Evolutionary conservation across 805 yeast species (phyloP).

Genomic region (Metschnikowia amazonensis): DNA sequence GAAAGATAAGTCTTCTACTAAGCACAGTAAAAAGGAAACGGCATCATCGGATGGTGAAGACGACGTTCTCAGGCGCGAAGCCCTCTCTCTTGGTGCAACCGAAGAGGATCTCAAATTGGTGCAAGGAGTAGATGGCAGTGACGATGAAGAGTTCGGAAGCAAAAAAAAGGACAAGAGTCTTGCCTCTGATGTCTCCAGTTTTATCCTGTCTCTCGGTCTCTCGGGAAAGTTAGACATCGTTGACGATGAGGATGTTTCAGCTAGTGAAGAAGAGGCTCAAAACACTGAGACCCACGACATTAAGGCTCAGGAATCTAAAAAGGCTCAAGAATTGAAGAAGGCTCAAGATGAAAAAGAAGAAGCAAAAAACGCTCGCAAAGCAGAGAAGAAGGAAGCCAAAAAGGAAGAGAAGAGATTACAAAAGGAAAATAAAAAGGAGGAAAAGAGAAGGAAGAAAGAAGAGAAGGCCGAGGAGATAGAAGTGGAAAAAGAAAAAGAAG

Average conservation of each 20-base stretch:
- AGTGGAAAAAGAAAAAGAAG: slow-evolving; percentile 21
- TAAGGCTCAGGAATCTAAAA: not conserved
- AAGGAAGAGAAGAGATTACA: slow-evolving; percentile 28
- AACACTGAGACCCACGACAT: not conserved
- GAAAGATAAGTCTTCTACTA: not conserved
- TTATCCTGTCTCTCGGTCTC: slow-evolving; percentile 68
- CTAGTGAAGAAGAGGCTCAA: slow-evolving; percentile 10
- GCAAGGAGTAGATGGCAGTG: slow-evolving; percentile 51
- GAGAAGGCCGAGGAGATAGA: slow-evolving; percentile 26
- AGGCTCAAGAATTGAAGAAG: slow-evolving; percentile 9
- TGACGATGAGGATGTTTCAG: slow-evolving; percentile 20
- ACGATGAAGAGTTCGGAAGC: slow-evolving; percentile 38
- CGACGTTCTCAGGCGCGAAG: slow-evolving; percentile 63
- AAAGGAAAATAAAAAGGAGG: slow-evolving; percentile 37
- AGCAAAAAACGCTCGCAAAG: not conserved
- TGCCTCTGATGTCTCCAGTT: slow-evolving; percentile 51
- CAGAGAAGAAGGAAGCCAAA: slow-evolving; percentile 10
- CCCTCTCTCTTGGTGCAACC: slow-evolving; percentile 78
- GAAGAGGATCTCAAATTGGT: slow-evolving; percentile 73
- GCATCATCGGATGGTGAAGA: slow-evolving; percentile 12
- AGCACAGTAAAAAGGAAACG: slow-evolving; percentile 7
- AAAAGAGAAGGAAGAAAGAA: slow-evolving; percentile 27
- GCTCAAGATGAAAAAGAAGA: slow-evolving; percentile 10
- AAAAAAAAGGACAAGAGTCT: slow-evolving; percentile 42
- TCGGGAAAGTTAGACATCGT: slow-evolving; percentile 17